Evolutionary conservation across 75 land plant species (phyloP).

Genomic region (Cunninghamia lanceolata): DNA sequence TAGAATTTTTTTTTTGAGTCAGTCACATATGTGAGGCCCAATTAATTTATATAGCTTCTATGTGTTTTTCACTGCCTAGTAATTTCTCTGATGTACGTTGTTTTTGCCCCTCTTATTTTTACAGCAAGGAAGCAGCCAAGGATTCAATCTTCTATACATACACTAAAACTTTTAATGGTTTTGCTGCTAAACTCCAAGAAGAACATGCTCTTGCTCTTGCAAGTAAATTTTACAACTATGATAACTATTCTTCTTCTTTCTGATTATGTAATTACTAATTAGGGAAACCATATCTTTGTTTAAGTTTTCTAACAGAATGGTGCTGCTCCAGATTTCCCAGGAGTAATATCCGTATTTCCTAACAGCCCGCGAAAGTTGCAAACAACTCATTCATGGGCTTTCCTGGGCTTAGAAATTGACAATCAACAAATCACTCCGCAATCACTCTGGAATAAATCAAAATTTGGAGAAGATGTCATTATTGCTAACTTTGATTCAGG

Average conservation of each 20-base stretch:
- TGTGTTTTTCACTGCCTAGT: neutral
- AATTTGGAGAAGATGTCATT: constrained; percentile 33
- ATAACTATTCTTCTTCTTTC: neutral
- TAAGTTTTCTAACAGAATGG: neutral
- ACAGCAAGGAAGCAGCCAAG: constrained; percentile 31
- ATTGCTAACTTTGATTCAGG: constrained; percentile 43
- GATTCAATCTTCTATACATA: constrained; percentile 44
- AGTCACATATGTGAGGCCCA: neutral
- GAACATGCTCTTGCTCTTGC: constrained; percentile 19
- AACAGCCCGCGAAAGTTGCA: constrained; percentile 28
- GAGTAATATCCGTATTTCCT: constrained; percentile 38
- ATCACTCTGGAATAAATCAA: constrained; percentile 38
- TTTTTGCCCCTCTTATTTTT: neutral
- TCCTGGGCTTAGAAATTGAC: constrained; percentile 33
- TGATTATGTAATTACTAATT: neutral
- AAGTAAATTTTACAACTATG: constrained; percentile 14
- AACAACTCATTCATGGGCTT: constrained; percentile 49
- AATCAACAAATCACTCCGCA: neutral
- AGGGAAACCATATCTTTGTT: neutral
- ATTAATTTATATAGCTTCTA: neutral
- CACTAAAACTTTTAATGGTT: constrained; percentile 31
- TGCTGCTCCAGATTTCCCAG: constrained; percentile 20
- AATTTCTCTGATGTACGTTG: neutral
- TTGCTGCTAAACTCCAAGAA: constrained; percentile 30
- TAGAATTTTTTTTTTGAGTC: no score